Conservation (phyloP, 2,329 filamentous ascomycete species). For the Apiospora rasikravindrae region DNA sequence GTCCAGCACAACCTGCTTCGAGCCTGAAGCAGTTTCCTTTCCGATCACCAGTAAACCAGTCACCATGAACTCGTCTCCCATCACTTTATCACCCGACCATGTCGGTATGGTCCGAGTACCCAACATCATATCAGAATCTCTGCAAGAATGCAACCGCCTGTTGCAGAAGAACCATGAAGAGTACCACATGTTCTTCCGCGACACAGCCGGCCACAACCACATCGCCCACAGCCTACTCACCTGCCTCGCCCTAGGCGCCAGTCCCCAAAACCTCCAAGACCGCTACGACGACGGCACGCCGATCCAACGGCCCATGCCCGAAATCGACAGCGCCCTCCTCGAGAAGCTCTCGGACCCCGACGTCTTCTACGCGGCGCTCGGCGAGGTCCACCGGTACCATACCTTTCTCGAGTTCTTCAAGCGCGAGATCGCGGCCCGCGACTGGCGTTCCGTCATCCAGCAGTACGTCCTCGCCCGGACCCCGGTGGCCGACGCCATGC, state of each 20-base stretch:
- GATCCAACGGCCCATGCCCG: conserved; percentile 35
- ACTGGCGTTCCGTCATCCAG: conserved; percentile 59
- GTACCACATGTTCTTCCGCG: conserved; percentile 39
- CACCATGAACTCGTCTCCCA: too few species aligned
- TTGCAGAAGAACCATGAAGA: conserved; percentile 38
- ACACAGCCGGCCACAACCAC: conserved; percentile 38
- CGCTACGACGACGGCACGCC: conserved; percentile 34
- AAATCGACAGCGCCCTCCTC: conserved; percentile 28
- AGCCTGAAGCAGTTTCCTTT: too few species aligned
- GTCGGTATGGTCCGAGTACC: too few species aligned
- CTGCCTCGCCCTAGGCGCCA: conserved; percentile 35
- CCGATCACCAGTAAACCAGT: too few species aligned
- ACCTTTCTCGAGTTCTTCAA: conserved; percentile 70
- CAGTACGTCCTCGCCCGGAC: conserved; percentile 65
- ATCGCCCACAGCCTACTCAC: conserved; percentile 39
- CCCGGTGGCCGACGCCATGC: conserved; percentile 61
- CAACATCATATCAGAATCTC: background rate
- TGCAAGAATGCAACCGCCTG: conserved; percentile 29
- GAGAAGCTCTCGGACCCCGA: conserved; percentile 26
- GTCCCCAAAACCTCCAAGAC: conserved; percentile 31
- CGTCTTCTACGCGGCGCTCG: conserved; percentile 32
- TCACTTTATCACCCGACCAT: too few species aligned
- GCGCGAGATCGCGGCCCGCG: conserved; percentile 57
- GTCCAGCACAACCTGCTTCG: too few species aligned
- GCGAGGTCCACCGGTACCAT: conserved; percentile 47